phyloP scores from a whole-genome alignment of 768 basidiomycete genomes.

The Leccinum incarnatum region DNA sequence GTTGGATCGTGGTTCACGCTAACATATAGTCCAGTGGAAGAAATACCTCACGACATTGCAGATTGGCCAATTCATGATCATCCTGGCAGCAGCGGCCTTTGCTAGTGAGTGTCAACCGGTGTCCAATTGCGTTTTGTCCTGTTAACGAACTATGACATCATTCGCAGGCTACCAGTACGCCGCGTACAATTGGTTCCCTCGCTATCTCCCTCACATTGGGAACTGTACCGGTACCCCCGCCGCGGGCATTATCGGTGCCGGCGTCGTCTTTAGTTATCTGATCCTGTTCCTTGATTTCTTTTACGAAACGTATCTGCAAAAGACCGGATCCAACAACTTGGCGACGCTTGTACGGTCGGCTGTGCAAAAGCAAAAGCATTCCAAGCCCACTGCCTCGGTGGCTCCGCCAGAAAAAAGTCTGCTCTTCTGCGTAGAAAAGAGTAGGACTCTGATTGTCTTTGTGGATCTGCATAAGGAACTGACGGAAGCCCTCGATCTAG shows the following conservation, averaged over 20 bases:
- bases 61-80: conserved; percentile 22
- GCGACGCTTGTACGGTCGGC: not conserved
- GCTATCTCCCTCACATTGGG: conserved; percentile 16
- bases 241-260: conserved; percentile 10
- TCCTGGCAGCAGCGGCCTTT: conserved; percentile 9
- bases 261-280: conserved; percentile 19
- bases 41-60: conserved; percentile 24
- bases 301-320: conserved; percentile 14
- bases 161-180: conserved; percentile 17
- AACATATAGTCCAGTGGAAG: conserved; percentile 18
- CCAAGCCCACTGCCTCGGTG: not conserved
- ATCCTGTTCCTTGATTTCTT: conserved; percentile 24
- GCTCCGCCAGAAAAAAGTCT: not conserved
- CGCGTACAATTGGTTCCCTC: conserved; percentile 20
- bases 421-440: not conserved
- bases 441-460: not conserved
- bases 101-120: conserved; percentile 6
- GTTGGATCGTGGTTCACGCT: not conserved
- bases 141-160: not conserved
- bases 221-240: conserved; percentile 15
- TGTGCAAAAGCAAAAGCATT: not conserved
- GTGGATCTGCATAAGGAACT: not conserved
- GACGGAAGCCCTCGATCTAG: not conserved
- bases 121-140: not conserved
- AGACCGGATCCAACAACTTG: not conserved